These are phyloP conservation scores for Populus deltoides DNA, from an alignment of 345 rosid species.

Conservation along the genomic window DNA sequence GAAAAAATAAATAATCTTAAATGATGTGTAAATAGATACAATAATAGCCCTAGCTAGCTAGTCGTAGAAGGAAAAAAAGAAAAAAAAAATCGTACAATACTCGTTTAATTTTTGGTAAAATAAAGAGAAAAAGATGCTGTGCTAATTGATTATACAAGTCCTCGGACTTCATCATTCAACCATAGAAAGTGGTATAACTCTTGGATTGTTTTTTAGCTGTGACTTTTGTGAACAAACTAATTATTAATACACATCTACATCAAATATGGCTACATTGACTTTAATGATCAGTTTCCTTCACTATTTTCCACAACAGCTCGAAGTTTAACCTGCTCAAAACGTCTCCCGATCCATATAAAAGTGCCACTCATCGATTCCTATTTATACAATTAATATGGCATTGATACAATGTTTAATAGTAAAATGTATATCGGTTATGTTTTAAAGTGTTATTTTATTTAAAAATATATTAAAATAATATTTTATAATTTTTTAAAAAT, in stretches of 20 bases:
- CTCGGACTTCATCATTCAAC: neutral
- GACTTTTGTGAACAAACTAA: neutral
- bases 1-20: too few species aligned
- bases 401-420: too few species aligned
- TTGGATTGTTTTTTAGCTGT: neutral
- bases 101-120: too few species aligned
- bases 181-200: neutral
- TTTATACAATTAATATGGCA: neutral
- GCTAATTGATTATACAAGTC: neutral
- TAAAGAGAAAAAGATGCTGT: too few species aligned
- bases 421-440: rapidly evolving
- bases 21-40: too few species aligned
- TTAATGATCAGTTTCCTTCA: neutral
- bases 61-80: too few species aligned
- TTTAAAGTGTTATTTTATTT: too few species aligned
- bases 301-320: neutral
- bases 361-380: neutral
- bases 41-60: too few species aligned
- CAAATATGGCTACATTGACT: slow-evolving; percentile 13
- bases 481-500: too few species aligned
- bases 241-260: neutral
- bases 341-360: neutral
- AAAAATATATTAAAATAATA: too few species aligned
- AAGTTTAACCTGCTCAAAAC: neutral
- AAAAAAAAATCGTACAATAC: too few species aligned